phyloP scores from a whole-genome alignment of 495 filamentous ascomycete genomes.

The Neurospora cerealis region DNA sequence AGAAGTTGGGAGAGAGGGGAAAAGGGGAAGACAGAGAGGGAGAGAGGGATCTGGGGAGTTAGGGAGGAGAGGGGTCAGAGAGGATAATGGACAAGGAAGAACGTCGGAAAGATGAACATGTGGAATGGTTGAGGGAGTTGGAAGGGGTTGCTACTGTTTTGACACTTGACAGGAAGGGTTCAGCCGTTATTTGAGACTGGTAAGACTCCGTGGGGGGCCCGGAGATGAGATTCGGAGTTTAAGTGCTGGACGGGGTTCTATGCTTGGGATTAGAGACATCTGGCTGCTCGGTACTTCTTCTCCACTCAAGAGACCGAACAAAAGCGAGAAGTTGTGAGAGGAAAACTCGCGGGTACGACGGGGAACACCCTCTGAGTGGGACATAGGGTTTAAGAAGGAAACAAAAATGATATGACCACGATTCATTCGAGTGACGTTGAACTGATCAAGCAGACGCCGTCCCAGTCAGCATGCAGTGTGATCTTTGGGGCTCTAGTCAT shows the following conservation, averaged over 20 bases:
- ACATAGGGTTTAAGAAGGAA: background rate
- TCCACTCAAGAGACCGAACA: background rate
- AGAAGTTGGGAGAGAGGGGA: background rate
- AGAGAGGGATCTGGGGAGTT: background rate
- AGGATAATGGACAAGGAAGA: background rate
- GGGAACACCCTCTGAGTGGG: background rate
- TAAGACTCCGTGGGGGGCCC: background rate
- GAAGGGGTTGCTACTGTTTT: background rate
- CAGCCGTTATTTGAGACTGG: background rate
- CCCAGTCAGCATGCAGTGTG: background rate
- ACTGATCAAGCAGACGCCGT: background rate
- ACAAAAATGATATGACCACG: background rate
- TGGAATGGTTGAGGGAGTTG: background rate
- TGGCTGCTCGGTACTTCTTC: background rate
- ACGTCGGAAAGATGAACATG: background rate
- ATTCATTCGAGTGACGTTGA: background rate
- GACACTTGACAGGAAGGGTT: background rate
- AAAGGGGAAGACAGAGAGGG: background rate
- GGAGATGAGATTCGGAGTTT: background rate
- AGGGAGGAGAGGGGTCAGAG: background rate
- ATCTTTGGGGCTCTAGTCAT: background rate
- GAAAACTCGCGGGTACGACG: background rate
- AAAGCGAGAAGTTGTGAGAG: background rate
- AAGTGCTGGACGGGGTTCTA: background rate
- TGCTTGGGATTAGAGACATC: background rate